Evolutionary conservation across 139 green algal species (phyloP).

Genomic region (Chlorella sp.): DNA sequence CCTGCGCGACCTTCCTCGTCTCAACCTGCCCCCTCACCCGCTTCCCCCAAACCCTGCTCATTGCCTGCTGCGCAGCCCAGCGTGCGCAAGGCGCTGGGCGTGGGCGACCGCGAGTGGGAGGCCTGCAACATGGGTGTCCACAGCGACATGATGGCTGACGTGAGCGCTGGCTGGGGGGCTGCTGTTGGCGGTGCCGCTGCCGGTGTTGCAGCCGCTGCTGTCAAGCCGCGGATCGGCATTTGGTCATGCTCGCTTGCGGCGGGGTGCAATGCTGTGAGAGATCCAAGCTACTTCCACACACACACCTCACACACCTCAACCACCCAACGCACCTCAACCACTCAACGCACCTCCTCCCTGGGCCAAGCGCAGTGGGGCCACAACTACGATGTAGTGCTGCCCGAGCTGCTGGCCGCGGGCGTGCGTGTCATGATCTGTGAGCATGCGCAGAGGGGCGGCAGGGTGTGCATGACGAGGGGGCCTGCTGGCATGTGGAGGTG

Average conservation of each 20-base stretch:
- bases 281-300: no score
- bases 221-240: no score
- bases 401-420: conserved; percentile 74
- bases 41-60: no score
- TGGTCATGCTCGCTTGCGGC: no score
- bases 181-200: background rate
- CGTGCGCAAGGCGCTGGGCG: conserved; percentile 68
- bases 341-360: no score
- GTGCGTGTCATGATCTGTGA: conserved; percentile 86
- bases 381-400: conserved; percentile 63
- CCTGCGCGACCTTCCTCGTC: background rate
- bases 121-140: conserved; percentile 76
- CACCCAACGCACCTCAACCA: no score
- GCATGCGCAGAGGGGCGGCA: no score
- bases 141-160: conserved; percentile 19
- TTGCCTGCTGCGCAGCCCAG: conserved; percentile 1
- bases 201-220: background rate
- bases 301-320: no score
- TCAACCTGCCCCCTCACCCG: no score
- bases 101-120: conserved; percentile 67
- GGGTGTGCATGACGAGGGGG: no score
- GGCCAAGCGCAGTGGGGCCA: background rate
- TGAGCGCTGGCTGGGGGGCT: background rate
- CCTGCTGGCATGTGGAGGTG: no score
- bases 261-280: no score